Conservation (phyloP, 805 yeast species). For the Suhomyces kilbournensis region DNA sequence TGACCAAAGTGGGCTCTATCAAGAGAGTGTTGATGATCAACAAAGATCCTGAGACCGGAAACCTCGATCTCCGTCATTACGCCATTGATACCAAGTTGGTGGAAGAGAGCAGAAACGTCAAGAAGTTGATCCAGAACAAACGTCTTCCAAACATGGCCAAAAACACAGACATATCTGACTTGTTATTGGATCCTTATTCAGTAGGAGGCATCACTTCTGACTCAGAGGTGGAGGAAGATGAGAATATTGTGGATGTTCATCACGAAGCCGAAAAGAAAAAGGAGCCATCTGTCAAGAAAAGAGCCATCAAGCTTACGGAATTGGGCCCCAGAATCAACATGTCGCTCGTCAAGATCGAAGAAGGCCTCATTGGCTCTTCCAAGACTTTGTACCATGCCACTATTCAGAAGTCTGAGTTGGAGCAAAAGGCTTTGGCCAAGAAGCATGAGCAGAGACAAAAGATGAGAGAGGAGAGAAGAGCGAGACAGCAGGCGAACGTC, state of each 20-base stretch:
- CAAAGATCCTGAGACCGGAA: slow-evolving; percentile 66
- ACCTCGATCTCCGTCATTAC: slow-evolving; percentile 84
- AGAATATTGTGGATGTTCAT: slow-evolving; percentile 57
- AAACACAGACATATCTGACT: slow-evolving; percentile 76
- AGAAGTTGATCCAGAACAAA: slow-evolving; percentile 64
- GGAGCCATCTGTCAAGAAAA: slow-evolving; percentile 44
- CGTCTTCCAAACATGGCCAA: slow-evolving; percentile 66
- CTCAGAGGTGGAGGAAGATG: slow-evolving; percentile 92
- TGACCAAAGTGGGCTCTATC: slow-evolving; percentile 68
- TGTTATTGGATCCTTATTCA: slow-evolving; percentile 78
- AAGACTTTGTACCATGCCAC: slow-evolving; percentile 81
- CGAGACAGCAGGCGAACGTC: slow-evolving; percentile 76
- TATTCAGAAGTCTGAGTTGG: slow-evolving; percentile 60
- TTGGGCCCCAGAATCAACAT: slow-evolving; percentile 87
- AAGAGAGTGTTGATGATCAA: slow-evolving; percentile 82
- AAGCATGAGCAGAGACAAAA: slow-evolving; percentile 60
- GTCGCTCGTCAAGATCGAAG: slow-evolving; percentile 81
- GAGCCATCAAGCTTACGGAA: slow-evolving; percentile 89
- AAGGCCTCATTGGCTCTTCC: slow-evolving; percentile 78
- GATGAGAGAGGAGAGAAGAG: slow-evolving; percentile 68
- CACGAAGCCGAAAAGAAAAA: slow-evolving; percentile 21
- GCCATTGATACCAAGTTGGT: slow-evolving; percentile 83
- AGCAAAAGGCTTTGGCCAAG: slow-evolving; percentile 60
- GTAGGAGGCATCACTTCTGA: slow-evolving; percentile 82
- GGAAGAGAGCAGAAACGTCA: slow-evolving; percentile 70